phyloP scores from a whole-genome alignment of 2,329 filamentous ascomycete genomes.

The Fusarium tjaetaba region DNA sequence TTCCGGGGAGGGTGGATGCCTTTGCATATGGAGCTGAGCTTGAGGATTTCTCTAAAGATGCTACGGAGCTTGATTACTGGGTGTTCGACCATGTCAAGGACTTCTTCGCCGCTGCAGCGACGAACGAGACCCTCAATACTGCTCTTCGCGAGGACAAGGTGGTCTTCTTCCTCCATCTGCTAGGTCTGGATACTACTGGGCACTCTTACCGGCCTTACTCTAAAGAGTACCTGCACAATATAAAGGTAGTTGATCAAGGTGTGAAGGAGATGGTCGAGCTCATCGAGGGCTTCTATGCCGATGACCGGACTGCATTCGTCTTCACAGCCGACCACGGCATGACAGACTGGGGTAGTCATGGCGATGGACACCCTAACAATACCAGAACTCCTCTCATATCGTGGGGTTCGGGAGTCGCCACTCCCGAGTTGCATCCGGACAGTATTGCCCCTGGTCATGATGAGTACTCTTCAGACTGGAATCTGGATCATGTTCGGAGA shows the following conservation, averaged over 20 bases:
- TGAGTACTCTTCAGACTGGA: constrained; percentile 91
- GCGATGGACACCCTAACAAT: constrained; percentile 96
- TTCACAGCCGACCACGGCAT: constrained; percentile 99
- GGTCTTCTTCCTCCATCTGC: constrained; percentile 94
- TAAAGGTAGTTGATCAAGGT: constrained; percentile 92
- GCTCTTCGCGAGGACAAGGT: constrained; percentile 83
- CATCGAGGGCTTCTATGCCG: constrained; percentile 85
- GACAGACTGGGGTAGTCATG: constrained; percentile 99
- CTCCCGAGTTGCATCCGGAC: constrained; percentile 68
- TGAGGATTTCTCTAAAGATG: constrained; percentile 90
- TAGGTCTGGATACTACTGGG: constrained; percentile 91
- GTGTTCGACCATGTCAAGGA: constrained; percentile 94
- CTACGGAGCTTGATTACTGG: constrained; percentile 86
- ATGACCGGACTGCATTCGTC: constrained; percentile 89
- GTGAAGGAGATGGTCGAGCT: constrained; percentile 84
- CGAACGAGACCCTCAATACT: constrained; percentile 77
- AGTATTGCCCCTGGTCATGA: constrained; percentile 82
- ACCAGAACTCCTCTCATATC: constrained; percentile 91
- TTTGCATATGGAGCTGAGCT: constrained; percentile 83
- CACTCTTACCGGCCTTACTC: constrained; percentile 91
- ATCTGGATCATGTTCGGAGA: constrained; percentile 79
- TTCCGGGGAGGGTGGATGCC: constrained; percentile 87
- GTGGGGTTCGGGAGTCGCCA: constrained; percentile 92
- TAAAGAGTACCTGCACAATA: constrained; percentile 92
- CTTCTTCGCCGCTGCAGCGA: constrained; percentile 82